Evolutionary conservation across 768 basidiomycete species (phyloP).

Genomic region (Omphalotus guepiniiformis): DNA sequence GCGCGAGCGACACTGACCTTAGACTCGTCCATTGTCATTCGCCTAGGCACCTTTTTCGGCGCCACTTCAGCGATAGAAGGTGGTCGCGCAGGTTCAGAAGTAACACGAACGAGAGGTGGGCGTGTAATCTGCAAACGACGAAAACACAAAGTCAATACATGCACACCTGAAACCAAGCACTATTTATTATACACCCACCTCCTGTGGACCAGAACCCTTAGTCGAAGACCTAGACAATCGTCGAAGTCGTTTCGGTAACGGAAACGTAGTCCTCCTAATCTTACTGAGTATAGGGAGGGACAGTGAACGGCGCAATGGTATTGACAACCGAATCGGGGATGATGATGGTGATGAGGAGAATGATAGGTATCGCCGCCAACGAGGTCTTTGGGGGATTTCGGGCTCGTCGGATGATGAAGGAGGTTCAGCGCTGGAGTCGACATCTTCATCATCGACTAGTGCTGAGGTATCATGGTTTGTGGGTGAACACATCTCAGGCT

Average conservation of each 20-base stretch:
- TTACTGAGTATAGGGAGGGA: conserved; percentile 2
- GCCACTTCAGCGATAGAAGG: neutral
- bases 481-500: too few relatives aligned
- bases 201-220: neutral
- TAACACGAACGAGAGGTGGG: neutral
- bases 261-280: neutral
- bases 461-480: too few relatives aligned
- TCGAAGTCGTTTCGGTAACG: neutral
- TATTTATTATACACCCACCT: too few relatives aligned
- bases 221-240: conserved; percentile 1
- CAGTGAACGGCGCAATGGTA: neutral
- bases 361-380: conserved; percentile 1
- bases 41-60: neutral
- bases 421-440: neutral
- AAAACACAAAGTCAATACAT: too few relatives aligned
- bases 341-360: neutral
- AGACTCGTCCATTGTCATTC: conserved; percentile 5
- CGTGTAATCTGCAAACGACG: too few relatives aligned
- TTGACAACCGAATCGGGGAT: neutral
- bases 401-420: neutral
- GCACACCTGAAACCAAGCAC: too few relatives aligned
- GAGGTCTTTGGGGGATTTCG: neutral
- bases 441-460: neutral
- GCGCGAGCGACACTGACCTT: neutral
- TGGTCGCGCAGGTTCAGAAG: neutral